phyloP scores from a whole-genome alignment of 495 filamentous ascomycete species.

The Penicillium robsamsonii region DNA sequence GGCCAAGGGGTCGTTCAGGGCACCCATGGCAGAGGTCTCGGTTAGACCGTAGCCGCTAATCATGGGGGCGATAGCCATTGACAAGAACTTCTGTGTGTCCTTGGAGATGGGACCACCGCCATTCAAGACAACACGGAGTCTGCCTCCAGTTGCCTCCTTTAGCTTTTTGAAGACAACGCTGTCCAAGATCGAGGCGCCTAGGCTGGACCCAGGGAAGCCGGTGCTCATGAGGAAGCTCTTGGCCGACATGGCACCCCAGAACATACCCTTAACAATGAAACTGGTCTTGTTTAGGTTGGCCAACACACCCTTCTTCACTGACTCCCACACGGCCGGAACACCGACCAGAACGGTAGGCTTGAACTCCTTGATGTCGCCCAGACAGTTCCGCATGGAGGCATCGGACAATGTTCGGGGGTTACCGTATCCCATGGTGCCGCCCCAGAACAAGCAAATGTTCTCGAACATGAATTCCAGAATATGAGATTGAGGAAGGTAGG shows the following conservation, averaged over 20 bases:
- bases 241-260: conserved; percentile 85
- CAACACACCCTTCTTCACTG: conserved; percentile 96
- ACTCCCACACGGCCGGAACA: conserved; percentile 96
- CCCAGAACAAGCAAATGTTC: conserved; percentile 89
- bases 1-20: conserved; percentile 81
- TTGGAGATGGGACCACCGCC: conserved; percentile 83
- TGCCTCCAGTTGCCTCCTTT: conserved; percentile 84
- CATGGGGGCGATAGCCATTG: conserved; percentile 85
- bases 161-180: conserved; percentile 84
- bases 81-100: conserved; percentile 85
- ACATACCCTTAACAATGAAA: conserved; percentile 72
- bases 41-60: conserved; percentile 94
- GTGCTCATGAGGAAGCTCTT: conserved; percentile 76
- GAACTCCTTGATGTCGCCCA: conserved; percentile 93
- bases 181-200: conserved; percentile 67
- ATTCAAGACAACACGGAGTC: conserved; percentile 78
- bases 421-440: conserved; percentile 95
- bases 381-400: conserved; percentile 84
- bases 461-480: conserved; percentile 99
- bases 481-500: conserved; percentile 91
- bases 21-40: conserved; percentile 92
- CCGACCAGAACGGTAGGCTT: conserved; percentile 88
- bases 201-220: conserved; percentile 66
- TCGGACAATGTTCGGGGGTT: conserved; percentile 92
- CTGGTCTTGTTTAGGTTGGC: conserved; percentile 77